Conservation (phyloP, 2,329 filamentous ascomycete genomes). For the Cordyceps farinosa region DNA sequence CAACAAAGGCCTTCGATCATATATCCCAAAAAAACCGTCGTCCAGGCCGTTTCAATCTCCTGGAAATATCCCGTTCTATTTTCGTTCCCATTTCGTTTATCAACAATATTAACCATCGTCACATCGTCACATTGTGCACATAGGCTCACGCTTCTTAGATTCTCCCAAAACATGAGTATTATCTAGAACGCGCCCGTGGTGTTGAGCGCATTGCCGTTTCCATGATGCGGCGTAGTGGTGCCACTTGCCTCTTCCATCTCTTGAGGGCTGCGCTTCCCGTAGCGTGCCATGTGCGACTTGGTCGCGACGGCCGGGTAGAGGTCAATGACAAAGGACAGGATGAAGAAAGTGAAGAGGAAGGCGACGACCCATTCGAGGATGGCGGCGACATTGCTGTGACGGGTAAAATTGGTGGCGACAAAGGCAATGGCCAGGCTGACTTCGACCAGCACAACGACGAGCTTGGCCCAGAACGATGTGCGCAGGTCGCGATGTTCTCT, state of each 20-base stretch:
- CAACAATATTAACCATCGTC: not conserved
- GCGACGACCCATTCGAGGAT: constrained; percentile 77
- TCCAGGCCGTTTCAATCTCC: not conserved
- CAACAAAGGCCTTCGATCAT: not conserved
- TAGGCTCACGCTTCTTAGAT: not conserved
- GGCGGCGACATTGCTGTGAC: constrained; percentile 63
- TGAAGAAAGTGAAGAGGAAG: constrained; percentile 83
- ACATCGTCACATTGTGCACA: constrained; percentile 1
- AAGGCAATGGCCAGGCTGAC: constrained; percentile 71
- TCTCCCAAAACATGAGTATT: not conserved
- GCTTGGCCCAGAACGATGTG: constrained; percentile 82
- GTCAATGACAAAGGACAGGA: constrained; percentile 83
- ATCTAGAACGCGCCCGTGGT: not conserved
- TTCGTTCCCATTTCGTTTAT: not conserved
- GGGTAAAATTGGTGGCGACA: constrained; percentile 49
- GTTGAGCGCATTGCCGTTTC: not conserved
- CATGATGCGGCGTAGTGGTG: not conserved
- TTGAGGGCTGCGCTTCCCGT: constrained; percentile 26
- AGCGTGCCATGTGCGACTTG: constrained; percentile 34
- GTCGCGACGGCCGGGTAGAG: constrained; percentile 73
- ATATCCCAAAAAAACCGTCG: not conserved
- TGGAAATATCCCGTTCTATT: not conserved
- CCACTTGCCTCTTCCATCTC: constrained; percentile 25
- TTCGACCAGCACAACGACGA: constrained; percentile 79
- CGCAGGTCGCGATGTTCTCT: constrained; percentile 70